Base-by-base conservation (phyloP, 2,329 filamentous ascomycete genomes). In the Madurella fahalii region DNA sequence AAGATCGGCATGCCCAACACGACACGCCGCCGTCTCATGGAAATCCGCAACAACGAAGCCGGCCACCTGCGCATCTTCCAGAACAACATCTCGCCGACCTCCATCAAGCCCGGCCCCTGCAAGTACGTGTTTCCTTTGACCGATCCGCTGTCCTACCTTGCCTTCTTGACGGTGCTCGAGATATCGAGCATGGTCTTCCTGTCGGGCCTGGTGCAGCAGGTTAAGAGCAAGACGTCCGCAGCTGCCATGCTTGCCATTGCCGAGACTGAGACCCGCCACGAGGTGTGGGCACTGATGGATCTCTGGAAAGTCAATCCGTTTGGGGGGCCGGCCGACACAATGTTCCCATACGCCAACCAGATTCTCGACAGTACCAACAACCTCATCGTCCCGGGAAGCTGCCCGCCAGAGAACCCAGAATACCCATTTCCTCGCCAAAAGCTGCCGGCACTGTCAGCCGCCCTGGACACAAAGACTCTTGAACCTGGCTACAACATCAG, bases 21-120 rank as follows among this genome's bases (percentile, higher is more conserved):
- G 0, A 61, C 61, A 5, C 52, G 50, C 9, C 46, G n/a, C 2
- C 61, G 61, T 7, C 49, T 63, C 13, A 55, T 53, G 50, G 61
- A 63, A 46, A 61, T 63, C 30, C 61, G 61, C 53, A 63, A 63
- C 61, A 63, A 63, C 49, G 61, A 61, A 42, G 61, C 61, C 41
- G 61, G 59, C 47, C 61, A 63, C 31, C 54, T 63, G 2, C 61
- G 61, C 49, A 58, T 63, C 54, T 63, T 63, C 54, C 61, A 63
- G 25, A 59, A 60, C 54, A 42, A 54, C 32, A 63, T 63, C 51
- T 63, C 61, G 9, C 58, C 58, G 2, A 54, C 54, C 5, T 63
- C 61, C 3, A 32, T 61, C 47, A 63, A 63, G 46, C 61, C 61
- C 2, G 61, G 61, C 0, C 40, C 54, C 2, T 63, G 61, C 58